Percentiles rank a stretch among this genome's conserved stretches.
These are phyloP conservation scores for Agrocybe pediades DNA, from an alignment of 768 basidiomycete species.

Conservation along the genomic window DNA sequence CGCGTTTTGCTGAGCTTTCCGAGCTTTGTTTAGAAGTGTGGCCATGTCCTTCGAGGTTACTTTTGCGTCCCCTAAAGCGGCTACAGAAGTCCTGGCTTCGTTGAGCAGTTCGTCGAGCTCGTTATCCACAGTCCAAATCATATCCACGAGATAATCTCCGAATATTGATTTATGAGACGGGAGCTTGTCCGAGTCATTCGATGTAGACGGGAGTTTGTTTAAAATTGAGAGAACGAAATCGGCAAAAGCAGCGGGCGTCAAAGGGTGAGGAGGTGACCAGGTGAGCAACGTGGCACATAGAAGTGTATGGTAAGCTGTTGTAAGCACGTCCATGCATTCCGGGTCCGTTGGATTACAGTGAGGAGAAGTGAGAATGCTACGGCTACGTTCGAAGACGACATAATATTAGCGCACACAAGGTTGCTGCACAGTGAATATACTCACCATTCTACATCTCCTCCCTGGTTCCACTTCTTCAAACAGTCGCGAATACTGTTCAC, in stretches of 20 bases:
- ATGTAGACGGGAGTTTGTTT: conserved; percentile 67
- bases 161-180: conserved; percentile 48
- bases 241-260: conserved; percentile 54
- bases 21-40: conserved; percentile 34
- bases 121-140: conserved; percentile 80
- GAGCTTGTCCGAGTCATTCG: conserved; percentile 53
- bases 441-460: conserved; percentile 67
- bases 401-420: conserved; percentile 5
- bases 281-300: conserved; percentile 58
- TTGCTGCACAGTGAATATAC: conserved; percentile 19
- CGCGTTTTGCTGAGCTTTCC: conserved; percentile 49
- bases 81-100: conserved; percentile 51
- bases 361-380: conserved; percentile 57
- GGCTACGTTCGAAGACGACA: conserved; percentile 40
- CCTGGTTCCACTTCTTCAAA: conserved; percentile 55
- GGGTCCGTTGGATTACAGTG: conserved; percentile 63
- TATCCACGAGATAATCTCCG: conserved; percentile 74
- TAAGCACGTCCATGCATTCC: conserved; percentile 54
- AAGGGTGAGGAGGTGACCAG: conserved; percentile 49
- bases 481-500: conserved; percentile 51
- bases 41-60: conserved; percentile 20
- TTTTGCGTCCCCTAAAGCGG: conserved; percentile 35
- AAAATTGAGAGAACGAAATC: conserved; percentile 68
- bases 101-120: conserved; percentile 70
- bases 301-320: conserved; percentile 71